Conservation (phyloP, 352 stramenopile genomes). For the Phytophthora rubi region DNA sequence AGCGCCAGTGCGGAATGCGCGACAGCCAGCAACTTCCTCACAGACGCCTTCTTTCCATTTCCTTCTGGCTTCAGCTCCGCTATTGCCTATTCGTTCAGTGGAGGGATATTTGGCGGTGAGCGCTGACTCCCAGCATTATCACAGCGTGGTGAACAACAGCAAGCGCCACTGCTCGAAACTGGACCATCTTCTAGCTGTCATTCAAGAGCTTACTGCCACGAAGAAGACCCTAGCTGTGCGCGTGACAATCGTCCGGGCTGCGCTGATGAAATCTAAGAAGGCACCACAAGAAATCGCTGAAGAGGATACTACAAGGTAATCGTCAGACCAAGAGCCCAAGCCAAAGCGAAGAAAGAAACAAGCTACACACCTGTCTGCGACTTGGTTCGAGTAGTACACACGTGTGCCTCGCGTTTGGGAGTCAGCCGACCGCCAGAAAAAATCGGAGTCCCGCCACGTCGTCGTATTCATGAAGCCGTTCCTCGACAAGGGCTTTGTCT, state of each 20-base stretch:
- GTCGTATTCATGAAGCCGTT: conserved; percentile 37
- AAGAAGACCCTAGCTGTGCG: not conserved
- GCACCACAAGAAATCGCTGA: too few relatives aligned
- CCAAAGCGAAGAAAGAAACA: conserved; percentile 8
- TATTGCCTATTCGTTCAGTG: too few relatives aligned
- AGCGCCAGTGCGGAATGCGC: too few relatives aligned
- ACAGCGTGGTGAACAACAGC: too few relatives aligned
- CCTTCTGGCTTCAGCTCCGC: too few relatives aligned
- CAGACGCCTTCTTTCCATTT: too few relatives aligned
- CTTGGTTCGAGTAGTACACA: conserved; percentile 28
- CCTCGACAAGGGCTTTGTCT: too few relatives aligned
- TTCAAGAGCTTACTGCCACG: not conserved
- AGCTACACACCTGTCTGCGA: conserved; percentile 10
- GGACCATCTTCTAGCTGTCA: not conserved
- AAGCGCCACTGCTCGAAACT: not conserved
- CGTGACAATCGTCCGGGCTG: not conserved
- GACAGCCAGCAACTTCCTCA: too few relatives aligned
- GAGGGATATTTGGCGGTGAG: too few relatives aligned
- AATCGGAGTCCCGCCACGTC: conserved; percentile 21
- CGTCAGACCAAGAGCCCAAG: conserved; percentile 15
- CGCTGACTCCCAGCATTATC: too few relatives aligned
- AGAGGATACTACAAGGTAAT: not conserved
- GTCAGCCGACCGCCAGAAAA: conserved; percentile 25
- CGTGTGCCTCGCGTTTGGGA: not conserved
- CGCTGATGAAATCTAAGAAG: too few relatives aligned